Base-by-base conservation (phyloP, 257 asterid species). In the Cynanchum wilfordii region DNA sequence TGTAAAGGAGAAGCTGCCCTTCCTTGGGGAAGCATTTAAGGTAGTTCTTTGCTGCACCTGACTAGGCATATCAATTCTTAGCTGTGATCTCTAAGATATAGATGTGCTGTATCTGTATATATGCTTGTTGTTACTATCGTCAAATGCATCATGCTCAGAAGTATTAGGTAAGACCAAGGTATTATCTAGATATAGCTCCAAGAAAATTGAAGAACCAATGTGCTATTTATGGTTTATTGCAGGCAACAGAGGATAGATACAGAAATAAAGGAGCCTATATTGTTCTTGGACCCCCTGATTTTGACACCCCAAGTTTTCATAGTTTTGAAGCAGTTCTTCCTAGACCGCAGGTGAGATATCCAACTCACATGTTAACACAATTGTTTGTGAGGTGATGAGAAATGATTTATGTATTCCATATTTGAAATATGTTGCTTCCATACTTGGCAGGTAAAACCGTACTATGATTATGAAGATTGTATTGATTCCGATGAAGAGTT, bases 401-500 rank as follows among this genome's bases (percentile, higher is more conserved):
- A 17, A 64, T 36, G 7, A 33, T 63, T 7, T 63, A 13, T 63
- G 10, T 36, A 36, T 64, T 17, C 16, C 27, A 64, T 36, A 19
- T 64, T 5, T 7, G 29, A 64, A 36, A 20, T 63, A 9, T 63
- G 9, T 25, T 45, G 9, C 63, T 33, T 33, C 6, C 38, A 33
- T 33, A 33, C 5, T 33, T 82, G 73, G 74, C 95, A 95, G 98
- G 98, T 69, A 54, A 92, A 84, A 76, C 94, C 99, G 25, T 95
- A 79, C 70, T 95, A 95, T 68, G 98, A 90, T 77, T 90, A 76
- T 59, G 97, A 86, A 86, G 88, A 90, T 60, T 87, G 80, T 38
- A 87, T 95, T 12, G 99, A 95, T 79, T 92, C 98, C 0, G 98
- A 95, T 60, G 99, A 90, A 86, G 98, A 95, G 80, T 71, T 92